phyloP scores from a whole-genome alignment of 192 early-diverging fungal species.

The Diversispora eburnea region DNA sequence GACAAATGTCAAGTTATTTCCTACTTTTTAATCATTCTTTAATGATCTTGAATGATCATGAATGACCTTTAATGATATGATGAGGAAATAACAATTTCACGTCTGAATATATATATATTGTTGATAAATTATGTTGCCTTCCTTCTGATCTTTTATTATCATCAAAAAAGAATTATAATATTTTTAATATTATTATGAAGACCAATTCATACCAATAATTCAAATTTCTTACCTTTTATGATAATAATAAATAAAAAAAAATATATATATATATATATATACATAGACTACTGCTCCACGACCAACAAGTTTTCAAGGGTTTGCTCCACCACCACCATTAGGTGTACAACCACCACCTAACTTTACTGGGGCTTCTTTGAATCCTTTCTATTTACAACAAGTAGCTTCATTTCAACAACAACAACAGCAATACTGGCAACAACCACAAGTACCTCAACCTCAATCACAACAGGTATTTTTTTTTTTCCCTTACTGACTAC shows the following conservation, averaged over 20 bases:
- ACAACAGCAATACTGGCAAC: constrained; percentile 37
- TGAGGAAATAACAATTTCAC: constrained; percentile 32
- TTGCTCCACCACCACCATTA: constrained; percentile 21
- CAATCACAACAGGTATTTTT: constrained; percentile 32
- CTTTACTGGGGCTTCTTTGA: constrained; percentile 23
- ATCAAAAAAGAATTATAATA: not conserved
- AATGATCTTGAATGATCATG: too few species aligned
- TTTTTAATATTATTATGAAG: not conserved
- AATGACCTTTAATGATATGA: constrained; percentile 31
- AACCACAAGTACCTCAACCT: constrained; percentile 21
- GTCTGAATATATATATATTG: constrained; percentile 25
- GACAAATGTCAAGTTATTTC: not conserved
- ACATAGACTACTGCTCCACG: constrained; percentile 42
- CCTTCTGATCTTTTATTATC: constrained; percentile 36
- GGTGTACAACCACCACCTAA: constrained; percentile 26
- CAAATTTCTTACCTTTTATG: too few species aligned
- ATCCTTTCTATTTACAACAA: constrained; percentile 36
- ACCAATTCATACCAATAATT: too few species aligned
- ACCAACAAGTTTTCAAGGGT: constrained; percentile 30
- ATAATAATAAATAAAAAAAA: too few species aligned
- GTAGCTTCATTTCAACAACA: constrained; percentile 32
- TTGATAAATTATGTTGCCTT: constrained; percentile 37
- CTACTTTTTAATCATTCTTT: constrained; percentile 3
- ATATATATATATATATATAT: too few species aligned
- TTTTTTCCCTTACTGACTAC: not conserved